Evolutionary conservation across 805 yeast genomes (phyloP).

Genomic region (Lipomyces oligophaga): DNA sequence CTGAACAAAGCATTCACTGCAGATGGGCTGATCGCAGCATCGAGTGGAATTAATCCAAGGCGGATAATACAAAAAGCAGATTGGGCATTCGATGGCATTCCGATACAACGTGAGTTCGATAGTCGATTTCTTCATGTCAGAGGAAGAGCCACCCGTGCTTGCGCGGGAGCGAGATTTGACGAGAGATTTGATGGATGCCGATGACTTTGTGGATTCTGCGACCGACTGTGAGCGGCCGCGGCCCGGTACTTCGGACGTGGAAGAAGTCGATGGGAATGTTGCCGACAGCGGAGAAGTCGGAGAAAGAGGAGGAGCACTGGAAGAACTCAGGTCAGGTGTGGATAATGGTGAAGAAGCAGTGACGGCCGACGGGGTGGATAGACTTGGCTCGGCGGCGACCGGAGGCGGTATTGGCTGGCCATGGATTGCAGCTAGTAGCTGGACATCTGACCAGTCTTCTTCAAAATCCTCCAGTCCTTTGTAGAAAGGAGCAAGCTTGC

Average conservation of each 20-base stretch:
- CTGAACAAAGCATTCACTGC: constrained; percentile 96
- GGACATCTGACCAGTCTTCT: constrained; percentile 64
- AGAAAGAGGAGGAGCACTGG: constrained; percentile 1
- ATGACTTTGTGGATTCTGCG: constrained; percentile 6
- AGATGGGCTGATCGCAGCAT: constrained; percentile 90
- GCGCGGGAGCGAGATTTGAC: constrained; percentile 15
- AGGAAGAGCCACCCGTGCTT: constrained; percentile 20
- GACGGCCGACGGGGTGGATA: background rate
- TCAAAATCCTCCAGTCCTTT: constrained; percentile 83
- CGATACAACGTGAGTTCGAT: constrained; percentile 58
- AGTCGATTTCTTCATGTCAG: constrained; percentile 8
- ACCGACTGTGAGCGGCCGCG: constrained; percentile 18
- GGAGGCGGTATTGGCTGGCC: constrained; percentile 32
- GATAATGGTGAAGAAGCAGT: too few species aligned
- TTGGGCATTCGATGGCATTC: constrained; percentile 81
- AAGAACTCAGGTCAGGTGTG: too few species aligned
- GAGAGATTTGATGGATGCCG: background rate
- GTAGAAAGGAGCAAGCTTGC: constrained; percentile 84
- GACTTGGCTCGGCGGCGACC: background rate
- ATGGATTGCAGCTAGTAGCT: constrained; percentile 47
- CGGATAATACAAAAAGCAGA: constrained; percentile 86
- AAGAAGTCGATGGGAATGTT: too few species aligned
- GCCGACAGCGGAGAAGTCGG: background rate
- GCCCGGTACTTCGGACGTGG: background rate
- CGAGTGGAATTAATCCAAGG: constrained; percentile 69